Percentiles rank a stretch among this genome's conserved stretches.
These are phyloP conservation scores for Hypoxylon sp. DNA, from an alignment of 2,329 filamentous ascomycete genomes.

Conservation along the genomic window DNA sequence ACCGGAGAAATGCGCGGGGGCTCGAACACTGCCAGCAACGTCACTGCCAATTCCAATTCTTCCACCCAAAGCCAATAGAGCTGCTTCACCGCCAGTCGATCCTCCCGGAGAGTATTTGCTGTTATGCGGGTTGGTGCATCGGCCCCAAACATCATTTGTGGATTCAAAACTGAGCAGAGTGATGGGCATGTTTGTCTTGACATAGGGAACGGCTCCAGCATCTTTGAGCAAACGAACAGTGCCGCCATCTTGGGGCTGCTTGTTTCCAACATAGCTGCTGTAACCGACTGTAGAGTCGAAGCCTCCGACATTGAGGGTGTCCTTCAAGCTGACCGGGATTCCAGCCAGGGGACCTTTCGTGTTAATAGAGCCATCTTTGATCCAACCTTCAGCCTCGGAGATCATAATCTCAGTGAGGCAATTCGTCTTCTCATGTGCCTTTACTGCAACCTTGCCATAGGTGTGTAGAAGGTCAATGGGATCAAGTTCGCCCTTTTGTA, in stretches of 20 bases:
- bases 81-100: slow-evolving; percentile 88
- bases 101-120: slow-evolving; percentile 88
- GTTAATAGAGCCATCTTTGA: slow-evolving; percentile 71
- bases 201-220: slow-evolving; percentile 89
- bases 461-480: slow-evolving; percentile 83
- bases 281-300: slow-evolving; percentile 89
- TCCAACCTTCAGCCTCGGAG: slow-evolving; percentile 82
- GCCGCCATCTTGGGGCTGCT: slow-evolving; percentile 75
- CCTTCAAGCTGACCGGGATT: slow-evolving; percentile 89
- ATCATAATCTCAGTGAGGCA: slow-evolving; percentile 91
- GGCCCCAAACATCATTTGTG: slow-evolving; percentile 83
- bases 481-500: slow-evolving; percentile 76
- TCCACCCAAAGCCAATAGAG: slow-evolving; percentile 84
- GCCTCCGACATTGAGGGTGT: slow-evolving; percentile 82
- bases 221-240: slow-evolving; percentile 85
- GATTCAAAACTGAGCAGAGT: slow-evolving; percentile 91
- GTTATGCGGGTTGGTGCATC: slow-evolving; percentile 86
- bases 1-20: slow-evolving; percentile 89
- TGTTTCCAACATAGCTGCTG: slow-evolving; percentile 79
- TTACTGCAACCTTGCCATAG: slow-evolving; percentile 88
- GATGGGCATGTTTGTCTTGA: slow-evolving; percentile 91
- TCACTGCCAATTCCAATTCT: slow-evolving; percentile 92
- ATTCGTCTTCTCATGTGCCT: slow-evolving; percentile 89
- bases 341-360: slow-evolving; percentile 87
- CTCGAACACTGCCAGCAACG: slow-evolving; percentile 89